Percentiles rank a stretch among this genome's conserved stretches.
phyloP scores from a whole-genome alignment of 1,284 basidiomycete species.

The Tilletia caries region DNA sequence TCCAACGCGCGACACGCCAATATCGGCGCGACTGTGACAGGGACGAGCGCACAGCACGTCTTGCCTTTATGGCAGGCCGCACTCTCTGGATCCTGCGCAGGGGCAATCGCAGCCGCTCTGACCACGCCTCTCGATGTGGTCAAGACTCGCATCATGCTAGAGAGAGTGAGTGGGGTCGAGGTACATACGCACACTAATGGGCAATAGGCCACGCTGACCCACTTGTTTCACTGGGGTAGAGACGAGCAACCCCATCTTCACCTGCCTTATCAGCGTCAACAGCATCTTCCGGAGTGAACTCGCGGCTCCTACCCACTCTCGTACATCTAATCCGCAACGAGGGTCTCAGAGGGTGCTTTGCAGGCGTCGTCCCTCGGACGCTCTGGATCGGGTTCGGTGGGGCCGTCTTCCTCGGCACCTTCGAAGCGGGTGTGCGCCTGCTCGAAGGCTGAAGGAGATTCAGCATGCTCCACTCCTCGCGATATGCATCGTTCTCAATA shows the following conservation, averaged over 20 bases:
- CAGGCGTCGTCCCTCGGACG: conserved; percentile 84
- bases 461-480: too few relatives aligned
- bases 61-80: conserved; percentile 81
- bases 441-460: conserved; percentile 18
- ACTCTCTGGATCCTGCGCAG: conserved; percentile 83
- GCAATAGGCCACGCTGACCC: neutral
- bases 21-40: neutral
- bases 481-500: neutral
- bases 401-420: conserved; percentile 91
- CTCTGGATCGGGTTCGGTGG: conserved; percentile 95
- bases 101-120: conserved; percentile 79
- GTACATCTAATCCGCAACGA: conserved; percentile 67
- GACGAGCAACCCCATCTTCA: neutral
- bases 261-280: too few relatives aligned
- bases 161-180: conserved; percentile 54
- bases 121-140: conserved; percentile 96
- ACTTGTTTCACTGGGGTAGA: conserved; percentile 18
- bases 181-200: too few relatives aligned
- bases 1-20: neutral
- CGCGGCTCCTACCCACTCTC: conserved; percentile 51
- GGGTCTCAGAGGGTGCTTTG: conserved; percentile 73
- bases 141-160: conserved; percentile 96
- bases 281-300: conserved; percentile 29
- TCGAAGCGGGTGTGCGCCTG: conserved; percentile 61
- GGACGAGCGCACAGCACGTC: neutral